Conservation (phyloP, 768 basidiomycete species). For the Kwoniella europaea region DNA sequence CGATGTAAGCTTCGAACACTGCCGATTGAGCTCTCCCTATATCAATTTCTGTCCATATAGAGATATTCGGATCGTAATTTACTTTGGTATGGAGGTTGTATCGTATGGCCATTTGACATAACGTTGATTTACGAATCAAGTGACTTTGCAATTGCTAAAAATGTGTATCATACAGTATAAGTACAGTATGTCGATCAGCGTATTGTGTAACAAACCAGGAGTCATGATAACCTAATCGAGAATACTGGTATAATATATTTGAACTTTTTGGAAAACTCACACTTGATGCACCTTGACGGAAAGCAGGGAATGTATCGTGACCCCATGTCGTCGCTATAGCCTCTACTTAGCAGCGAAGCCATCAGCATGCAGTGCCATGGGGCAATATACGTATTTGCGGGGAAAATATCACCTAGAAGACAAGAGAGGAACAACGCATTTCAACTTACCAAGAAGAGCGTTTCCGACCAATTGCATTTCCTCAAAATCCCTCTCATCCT, state of each 20-base stretch:
- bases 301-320: slow-evolving; percentile 11
- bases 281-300: slow-evolving; percentile 11
- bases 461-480: slow-evolving; percentile 47
- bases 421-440: too few relatives aligned
- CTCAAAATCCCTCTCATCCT: slow-evolving; percentile 33
- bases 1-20: slow-evolving; percentile 46
- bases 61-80: neutral
- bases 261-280: neutral
- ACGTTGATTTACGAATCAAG: slow-evolving; percentile 35
- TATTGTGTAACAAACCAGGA: too few relatives aligned
- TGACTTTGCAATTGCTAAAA: neutral
- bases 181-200: too few relatives aligned
- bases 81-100: slow-evolving; percentile 34
- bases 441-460: slow-evolving; percentile 34
- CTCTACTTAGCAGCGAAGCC: neutral
- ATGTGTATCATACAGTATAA: too few relatives aligned
- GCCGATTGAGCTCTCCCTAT: slow-evolving; percentile 31
- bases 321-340: neutral
- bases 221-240: too few relatives aligned
- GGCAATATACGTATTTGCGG: too few relatives aligned
- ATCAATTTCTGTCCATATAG: neutral
- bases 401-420: too few relatives aligned
- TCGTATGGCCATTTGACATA: slow-evolving; percentile 38
- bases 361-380: too few relatives aligned
- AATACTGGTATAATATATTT: too few relatives aligned